These are phyloP conservation scores for Rhynchospora tenuis DNA, from an alignment of 176 grass and related monocot species.

Conservation along the genomic window DNA sequence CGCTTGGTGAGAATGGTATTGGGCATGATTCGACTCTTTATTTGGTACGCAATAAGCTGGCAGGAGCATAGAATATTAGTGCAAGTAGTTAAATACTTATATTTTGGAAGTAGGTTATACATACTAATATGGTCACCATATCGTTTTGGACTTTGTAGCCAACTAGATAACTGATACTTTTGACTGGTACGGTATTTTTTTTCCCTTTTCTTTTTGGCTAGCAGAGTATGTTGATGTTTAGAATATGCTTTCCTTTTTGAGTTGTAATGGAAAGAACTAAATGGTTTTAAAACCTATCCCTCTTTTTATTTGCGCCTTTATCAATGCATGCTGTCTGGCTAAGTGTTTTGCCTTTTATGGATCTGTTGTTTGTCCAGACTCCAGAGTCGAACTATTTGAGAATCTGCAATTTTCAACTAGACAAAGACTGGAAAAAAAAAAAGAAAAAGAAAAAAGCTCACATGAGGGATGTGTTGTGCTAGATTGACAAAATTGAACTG, in stretches of 20 bases:
- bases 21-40: too few species aligned
- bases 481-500: not conserved
- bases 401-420: too few species aligned
- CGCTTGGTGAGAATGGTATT: not conserved
- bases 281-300: too few species aligned
- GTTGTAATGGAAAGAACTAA: not conserved
- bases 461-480: not conserved
- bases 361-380: too few species aligned
- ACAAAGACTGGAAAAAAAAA: too few species aligned
- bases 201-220: not conserved
- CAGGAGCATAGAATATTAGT: not conserved
- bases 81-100: not conserved
- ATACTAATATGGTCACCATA: not conserved
- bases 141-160: not conserved
- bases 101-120: not conserved
- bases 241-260: not conserved
- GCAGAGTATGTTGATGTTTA: not conserved
- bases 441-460: too few species aligned
- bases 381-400: too few species aligned
- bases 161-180: not conserved
- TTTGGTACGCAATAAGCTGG: not conserved
- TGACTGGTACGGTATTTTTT: not conserved
- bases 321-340: too few species aligned
- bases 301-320: too few species aligned
- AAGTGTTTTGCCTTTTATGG: too few species aligned